phyloP scores from a whole-genome alignment of 2,329 filamentous ascomycete species.

The Colletotrichum abscissum region DNA sequence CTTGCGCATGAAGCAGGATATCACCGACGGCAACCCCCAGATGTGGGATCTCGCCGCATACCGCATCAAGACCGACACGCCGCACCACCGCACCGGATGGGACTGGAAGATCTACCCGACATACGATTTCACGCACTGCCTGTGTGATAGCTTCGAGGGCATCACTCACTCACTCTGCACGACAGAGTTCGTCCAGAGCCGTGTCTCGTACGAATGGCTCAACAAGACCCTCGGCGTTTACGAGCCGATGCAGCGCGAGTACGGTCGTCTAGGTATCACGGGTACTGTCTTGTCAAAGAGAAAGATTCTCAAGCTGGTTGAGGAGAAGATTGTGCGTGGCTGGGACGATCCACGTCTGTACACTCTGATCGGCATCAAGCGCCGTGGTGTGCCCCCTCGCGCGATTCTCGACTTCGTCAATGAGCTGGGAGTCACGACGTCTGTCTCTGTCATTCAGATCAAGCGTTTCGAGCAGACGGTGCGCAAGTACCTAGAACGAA shows the following conservation, averaged over 20 bases:
- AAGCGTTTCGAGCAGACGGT: constrained; percentile 87
- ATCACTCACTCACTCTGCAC: constrained; percentile 96
- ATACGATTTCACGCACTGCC: constrained; percentile 84
- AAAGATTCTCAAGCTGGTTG: constrained; percentile 82
- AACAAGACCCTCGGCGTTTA: constrained; percentile 83
- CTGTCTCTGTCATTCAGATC: constrained; percentile 82
- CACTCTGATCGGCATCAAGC: constrained; percentile 84
- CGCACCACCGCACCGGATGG: constrained; percentile 82
- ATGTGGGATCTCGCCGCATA: constrained; percentile 98
- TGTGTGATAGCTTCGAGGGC: constrained; percentile 91
- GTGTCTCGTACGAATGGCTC: constrained; percentile 91
- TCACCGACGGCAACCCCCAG: constrained; percentile 85
- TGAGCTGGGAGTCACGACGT: constrained; percentile 90
- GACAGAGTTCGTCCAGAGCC: constrained; percentile 86
- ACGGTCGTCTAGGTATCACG: constrained; percentile 63
- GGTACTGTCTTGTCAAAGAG: constrained; percentile 89
- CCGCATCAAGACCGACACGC: constrained; percentile 76
- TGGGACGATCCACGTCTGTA: constrained; percentile 95
- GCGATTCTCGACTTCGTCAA: constrained; percentile 91
- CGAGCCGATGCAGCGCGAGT: constrained; percentile 94
- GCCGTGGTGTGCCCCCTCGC: constrained; percentile 87
- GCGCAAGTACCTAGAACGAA: constrained; percentile 86
- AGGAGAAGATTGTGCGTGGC: constrained; percentile 80
- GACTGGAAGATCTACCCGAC: constrained; percentile 96
- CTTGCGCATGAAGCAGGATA: constrained; percentile 93